These are phyloP conservation scores for Chaetoceros tenuissimus DNA, from an alignment of 108 stramenopile genomes.

Conservation along the genomic window DNA sequence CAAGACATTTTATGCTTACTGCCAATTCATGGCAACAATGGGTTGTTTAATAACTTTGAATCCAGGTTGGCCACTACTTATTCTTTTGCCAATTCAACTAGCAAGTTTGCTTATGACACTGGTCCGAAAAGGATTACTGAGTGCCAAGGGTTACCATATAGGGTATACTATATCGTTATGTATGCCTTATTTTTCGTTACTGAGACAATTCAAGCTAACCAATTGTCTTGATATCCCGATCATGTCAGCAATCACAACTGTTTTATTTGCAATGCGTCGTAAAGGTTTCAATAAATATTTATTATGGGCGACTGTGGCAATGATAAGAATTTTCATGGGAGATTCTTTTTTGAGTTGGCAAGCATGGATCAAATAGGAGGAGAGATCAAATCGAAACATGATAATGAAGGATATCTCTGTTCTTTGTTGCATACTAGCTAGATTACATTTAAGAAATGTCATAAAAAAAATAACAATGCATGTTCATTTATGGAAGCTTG, in stretches of 20 bases:
- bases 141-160: conserved; percentile 42
- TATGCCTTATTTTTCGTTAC: conserved; percentile 41
- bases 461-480: no score
- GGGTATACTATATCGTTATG: conserved; percentile 34
- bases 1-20: conserved; percentile 61
- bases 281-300: conserved; percentile 39
- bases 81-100: conserved; percentile 51
- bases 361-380: no score
- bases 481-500: no score
- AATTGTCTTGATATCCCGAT: conserved; percentile 9
- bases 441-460: no score
- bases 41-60: conserved; percentile 34
- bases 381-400: no score
- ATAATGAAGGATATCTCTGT: no score
- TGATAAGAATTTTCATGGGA: conserved; percentile 24
- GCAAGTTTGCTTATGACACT: conserved; percentile 61
- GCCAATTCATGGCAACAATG: conserved; percentile 54
- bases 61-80: conserved; percentile 41
- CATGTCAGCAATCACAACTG: conserved; percentile 20
- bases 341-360: conserved; percentile 22
- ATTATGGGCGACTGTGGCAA: conserved; percentile 35
- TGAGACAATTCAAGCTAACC: conserved; percentile 12
- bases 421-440: no score
- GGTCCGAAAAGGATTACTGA: conserved; percentile 53
- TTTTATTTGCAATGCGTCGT: conserved; percentile 34